Evolutionary conservation across 805 yeast species (phyloP), one percentile per base, ranked within the genome.

Genomic region (Saccharomycopsis synnaedendra): DNA sequence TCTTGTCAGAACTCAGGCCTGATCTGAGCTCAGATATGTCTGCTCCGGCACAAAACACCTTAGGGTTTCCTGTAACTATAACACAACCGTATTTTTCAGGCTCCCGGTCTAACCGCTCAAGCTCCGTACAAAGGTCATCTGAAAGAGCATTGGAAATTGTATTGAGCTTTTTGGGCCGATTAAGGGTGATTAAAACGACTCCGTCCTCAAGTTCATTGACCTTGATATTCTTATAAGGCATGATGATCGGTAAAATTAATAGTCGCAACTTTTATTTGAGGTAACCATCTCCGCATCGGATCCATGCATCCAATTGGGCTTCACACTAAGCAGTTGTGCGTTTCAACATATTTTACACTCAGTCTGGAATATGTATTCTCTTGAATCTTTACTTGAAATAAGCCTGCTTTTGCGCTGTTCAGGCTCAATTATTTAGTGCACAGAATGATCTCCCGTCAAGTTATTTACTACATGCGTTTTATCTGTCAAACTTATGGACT

Each of bases 1-100:
- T 55, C 34, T 62, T 65, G 5, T 36, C 30, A 30, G 44, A 30
- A 51, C 43, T 60, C 61, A 68, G 65, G 35, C 65, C 61, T 1
- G 65, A 58, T 53, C 64, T 58, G 75, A 74, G 71, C 57, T 72
- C 74, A 58, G 71, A 71, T 60, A 74, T 74, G 54, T 74, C 78
- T 8, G 78, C 78, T 11, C 78, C 78, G 5, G 78, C 76, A 8
- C 78, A 78, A 54, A 74, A 74, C 3, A 76, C 77, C 50, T 57
- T 60, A 48, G 65, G 65, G 39, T 59, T 58, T 1, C 78, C 78
- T 8, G 77, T 71, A 34, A 74, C 47, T 9, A 74, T 74, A 39
- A 70, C 69, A 5, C 76, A 74, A 3, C 74, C 74, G 50, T 64
- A 75, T 27, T 57, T 47, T 38, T 68, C 69, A 4, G 52, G 52